Conservation (phyloP, 129 eudicot species). For the Ambrosia artemisiifolia region DNA sequence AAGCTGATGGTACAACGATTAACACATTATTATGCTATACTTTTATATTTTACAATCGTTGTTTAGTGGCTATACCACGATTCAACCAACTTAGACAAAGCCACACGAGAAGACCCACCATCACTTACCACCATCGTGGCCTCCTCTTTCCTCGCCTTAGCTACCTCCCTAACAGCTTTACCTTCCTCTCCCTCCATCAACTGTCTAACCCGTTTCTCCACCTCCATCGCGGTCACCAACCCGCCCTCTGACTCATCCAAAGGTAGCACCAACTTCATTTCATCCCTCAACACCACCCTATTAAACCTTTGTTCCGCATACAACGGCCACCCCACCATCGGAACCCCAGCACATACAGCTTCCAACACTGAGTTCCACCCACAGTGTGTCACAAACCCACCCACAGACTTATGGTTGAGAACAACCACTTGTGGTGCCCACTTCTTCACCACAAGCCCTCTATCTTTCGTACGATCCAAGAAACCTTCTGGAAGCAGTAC, state of each 20-base stretch:
- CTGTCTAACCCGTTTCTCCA: conserved; percentile 30
- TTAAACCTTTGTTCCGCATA: conserved; percentile 42
- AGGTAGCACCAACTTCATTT: conserved; percentile 25
- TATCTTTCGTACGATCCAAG: conserved; percentile 14
- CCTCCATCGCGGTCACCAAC: conserved; percentile 19
- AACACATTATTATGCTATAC: too few relatives aligned
- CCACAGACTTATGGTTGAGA: conserved; percentile 30
- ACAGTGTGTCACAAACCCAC: conserved; percentile 51
- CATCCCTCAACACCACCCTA: conserved; percentile 39
- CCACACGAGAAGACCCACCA: conserved; percentile 28
- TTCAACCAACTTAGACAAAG: conserved; percentile 12
- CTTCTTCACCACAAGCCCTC: conserved; percentile 32
- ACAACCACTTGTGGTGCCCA: conserved; percentile 53
- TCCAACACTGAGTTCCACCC: conserved; percentile 52
- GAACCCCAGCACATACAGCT: conserved; percentile 37
- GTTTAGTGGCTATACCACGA: not conserved
- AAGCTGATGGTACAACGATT: too few relatives aligned
- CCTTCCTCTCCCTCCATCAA: conserved; percentile 36
- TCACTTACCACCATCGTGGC: conserved; percentile 12
- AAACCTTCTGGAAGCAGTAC: conserved; percentile 36
- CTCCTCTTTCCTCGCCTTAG: conserved; percentile 11
- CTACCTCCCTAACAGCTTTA: conserved; percentile 13
- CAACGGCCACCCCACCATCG: conserved; percentile 44
- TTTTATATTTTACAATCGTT: too few relatives aligned
- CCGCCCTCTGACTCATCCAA: conserved; percentile 25